phyloP scores from a whole-genome alignment of 768 basidiomycete genomes.

The Aureoboletus auriporus region DNA sequence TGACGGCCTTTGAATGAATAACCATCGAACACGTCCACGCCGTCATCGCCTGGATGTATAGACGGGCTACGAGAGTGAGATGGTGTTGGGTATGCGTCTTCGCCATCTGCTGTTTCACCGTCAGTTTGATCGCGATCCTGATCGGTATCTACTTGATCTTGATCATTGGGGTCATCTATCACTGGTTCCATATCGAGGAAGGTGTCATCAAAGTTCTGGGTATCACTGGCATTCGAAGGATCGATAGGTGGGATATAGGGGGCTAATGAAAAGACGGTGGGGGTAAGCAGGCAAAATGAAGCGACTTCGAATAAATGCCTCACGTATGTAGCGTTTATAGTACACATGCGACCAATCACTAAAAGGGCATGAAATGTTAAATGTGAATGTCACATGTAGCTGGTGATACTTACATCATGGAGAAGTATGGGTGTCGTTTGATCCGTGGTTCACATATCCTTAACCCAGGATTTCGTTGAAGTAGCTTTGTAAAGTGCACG shows the following conservation, averaged over 20 bases:
- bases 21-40: conserved; percentile 83
- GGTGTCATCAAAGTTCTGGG: conserved; percentile 95
- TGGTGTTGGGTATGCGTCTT: conserved; percentile 74
- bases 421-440: conserved; percentile 93
- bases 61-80: conserved; percentile 79
- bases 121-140: conserved; percentile 67
- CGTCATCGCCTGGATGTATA: conserved; percentile 44
- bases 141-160: conserved; percentile 62
- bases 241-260: conserved; percentile 93
- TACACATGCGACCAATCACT: conserved; percentile 95
- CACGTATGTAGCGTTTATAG: conserved; percentile 91
- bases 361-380: conserved; percentile 19
- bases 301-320: conserved; percentile 28
- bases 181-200: conserved; percentile 96
- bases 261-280: conserved; percentile 42
- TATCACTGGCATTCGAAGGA: conserved; percentile 89
- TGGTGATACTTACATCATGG: conserved; percentile 67
- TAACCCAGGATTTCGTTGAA: conserved; percentile 89
- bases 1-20: conserved; percentile 90
- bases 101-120: conserved; percentile 66
- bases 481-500: conserved; percentile 48
- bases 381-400: conserved; percentile 4
- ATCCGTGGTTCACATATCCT: conserved; percentile 91
- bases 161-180: conserved; percentile 71
- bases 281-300: conserved; percentile 12